Conservation (phyloP, 306 rosid species). For the Astragalus membranaceus region DNA sequence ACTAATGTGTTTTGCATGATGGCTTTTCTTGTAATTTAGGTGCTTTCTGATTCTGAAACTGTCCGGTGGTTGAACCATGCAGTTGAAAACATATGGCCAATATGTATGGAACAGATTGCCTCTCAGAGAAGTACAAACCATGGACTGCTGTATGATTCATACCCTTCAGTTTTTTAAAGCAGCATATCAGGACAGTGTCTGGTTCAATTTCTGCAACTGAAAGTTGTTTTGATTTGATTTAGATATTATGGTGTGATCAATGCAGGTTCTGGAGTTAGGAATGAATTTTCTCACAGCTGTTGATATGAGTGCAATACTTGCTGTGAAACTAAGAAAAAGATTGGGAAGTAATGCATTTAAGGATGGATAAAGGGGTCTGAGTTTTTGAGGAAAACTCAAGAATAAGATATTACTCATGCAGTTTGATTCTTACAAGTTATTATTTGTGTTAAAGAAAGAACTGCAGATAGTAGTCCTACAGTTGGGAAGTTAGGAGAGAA, state of each 20-base stretch:
- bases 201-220: no score
- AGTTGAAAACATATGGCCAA: no score
- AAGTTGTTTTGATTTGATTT: constrained; percentile 19
- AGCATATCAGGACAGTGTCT: no score
- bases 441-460: background rate
- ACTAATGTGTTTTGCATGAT: constrained; percentile 8
- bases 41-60: constrained; percentile 88
- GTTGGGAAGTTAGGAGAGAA: background rate
- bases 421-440: background rate
- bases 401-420: background rate
- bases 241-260: constrained; percentile 16
- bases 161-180: no score
- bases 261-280: constrained; percentile 93
- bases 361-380: background rate
- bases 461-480: background rate
- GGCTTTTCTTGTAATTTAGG: constrained; percentile 40
- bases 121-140: no score
- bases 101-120: no score
- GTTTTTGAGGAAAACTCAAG: no score
- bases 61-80: constrained; percentile 97
- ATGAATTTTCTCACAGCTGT: constrained; percentile 95
- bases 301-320: constrained; percentile 94
- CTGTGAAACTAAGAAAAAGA: constrained; percentile 87
- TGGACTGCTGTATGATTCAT: no score
- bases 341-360: constrained; percentile 37